phyloP scores from a whole-genome alignment of 1,139 yeast species.

The Insectozyma bohioensis region DNA sequence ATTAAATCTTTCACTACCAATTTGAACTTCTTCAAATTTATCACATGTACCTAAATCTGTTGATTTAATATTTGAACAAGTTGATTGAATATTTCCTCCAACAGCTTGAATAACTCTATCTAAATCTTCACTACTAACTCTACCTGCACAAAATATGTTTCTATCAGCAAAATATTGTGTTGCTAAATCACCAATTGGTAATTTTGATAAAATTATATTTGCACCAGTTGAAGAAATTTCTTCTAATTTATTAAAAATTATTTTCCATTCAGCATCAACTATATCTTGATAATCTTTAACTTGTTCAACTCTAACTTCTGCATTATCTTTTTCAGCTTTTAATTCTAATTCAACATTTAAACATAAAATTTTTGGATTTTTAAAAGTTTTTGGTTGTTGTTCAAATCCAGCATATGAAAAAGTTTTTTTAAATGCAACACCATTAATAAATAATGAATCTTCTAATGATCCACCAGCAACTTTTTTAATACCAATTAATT shows the following conservation, averaged over 20 bases:
- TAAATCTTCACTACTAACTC: constrained; percentile 88
- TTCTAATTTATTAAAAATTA: constrained; percentile 82
- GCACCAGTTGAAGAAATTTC: constrained; percentile 86
- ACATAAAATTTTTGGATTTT: constrained; percentile 77
- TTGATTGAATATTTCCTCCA: constrained; percentile 89
- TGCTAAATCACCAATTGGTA: constrained; percentile 97
- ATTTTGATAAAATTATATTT: constrained; percentile 84
- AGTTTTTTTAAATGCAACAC: constrained; percentile 97
- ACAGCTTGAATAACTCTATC: constrained; percentile 91
- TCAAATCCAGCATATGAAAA: constrained; percentile 98
- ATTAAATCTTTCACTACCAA: constrained; percentile 94
- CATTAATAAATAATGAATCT: constrained; percentile 83
- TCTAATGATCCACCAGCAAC: constrained; percentile 97
- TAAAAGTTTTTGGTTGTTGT: constrained; percentile 90
- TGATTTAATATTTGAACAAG: constrained; percentile 70
- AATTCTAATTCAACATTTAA: constrained; percentile 92
- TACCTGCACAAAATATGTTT: constrained; percentile 94
- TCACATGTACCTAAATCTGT: constrained; percentile 86
- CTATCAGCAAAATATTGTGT: constrained; percentile 98
- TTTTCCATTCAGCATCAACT: constrained; percentile 98
- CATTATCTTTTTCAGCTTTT: constrained; percentile 98
- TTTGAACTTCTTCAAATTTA: constrained; percentile 85
- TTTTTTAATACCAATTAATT: constrained; percentile 89
- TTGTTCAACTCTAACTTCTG: constrained; percentile 96
- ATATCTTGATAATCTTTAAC: constrained; percentile 93